These are phyloP conservation scores for Hippophae rhamnoides DNA, from an alignment of 306 rosid species.

Conservation along the genomic window DNA sequence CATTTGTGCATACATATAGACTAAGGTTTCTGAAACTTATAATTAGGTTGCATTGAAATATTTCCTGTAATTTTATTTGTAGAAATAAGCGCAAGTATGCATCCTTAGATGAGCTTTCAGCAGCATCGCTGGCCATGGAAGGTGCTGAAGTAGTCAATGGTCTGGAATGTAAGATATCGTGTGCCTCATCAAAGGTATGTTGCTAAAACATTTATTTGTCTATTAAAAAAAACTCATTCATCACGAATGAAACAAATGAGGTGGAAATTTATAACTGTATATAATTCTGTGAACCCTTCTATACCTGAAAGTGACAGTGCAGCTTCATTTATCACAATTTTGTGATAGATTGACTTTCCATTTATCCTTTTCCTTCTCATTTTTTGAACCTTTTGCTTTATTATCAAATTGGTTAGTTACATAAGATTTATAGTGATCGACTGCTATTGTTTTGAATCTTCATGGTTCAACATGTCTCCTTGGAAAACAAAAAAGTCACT, in stretches of 20 bases:
- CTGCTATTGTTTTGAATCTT: too few relatives aligned
- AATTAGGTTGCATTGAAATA: not conserved
- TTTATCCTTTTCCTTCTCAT: too few relatives aligned
- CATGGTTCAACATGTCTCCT: too few relatives aligned
- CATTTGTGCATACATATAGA: not conserved
- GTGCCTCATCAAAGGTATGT: slow-evolving; percentile 85
- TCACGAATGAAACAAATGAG: too few relatives aligned
- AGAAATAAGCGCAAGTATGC: slow-evolving; percentile 62
- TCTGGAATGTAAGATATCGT: slow-evolving; percentile 92
- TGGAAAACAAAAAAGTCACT: too few relatives aligned
- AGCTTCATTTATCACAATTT: not conserved
- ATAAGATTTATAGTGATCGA: too few relatives aligned
- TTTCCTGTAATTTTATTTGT: slow-evolving; percentile 11
- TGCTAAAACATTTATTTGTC: not conserved
- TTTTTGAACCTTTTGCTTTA: too few relatives aligned
- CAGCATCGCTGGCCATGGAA: slow-evolving; percentile 54
- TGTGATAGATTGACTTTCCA: not conserved
- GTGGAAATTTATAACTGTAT: not conserved
- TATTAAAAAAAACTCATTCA: too few relatives aligned
- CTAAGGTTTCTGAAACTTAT: slow-evolving; percentile 1
- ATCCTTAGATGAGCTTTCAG: slow-evolving; percentile 56
- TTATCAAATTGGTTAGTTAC: too few relatives aligned
- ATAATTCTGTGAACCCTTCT: not conserved
- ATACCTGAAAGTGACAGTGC: not conserved
- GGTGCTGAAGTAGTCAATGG: slow-evolving; percentile 69